Evolutionary conservation across 371 early-diverging fungal genomes (phyloP).

Genomic region (Parasitella parasitica): DNA sequence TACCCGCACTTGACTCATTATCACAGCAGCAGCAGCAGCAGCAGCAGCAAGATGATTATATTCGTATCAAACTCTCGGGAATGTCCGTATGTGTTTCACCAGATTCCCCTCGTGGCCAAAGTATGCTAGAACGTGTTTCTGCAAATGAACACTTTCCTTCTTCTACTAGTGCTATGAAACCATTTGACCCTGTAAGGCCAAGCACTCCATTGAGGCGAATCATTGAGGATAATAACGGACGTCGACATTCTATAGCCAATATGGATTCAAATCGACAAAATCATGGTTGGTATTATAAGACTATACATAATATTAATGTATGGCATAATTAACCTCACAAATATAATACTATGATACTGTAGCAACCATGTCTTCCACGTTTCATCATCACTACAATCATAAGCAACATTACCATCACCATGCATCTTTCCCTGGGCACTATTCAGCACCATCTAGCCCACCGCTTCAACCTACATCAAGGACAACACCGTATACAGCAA

Average conservation of each 20-base stretch:
- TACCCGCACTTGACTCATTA: constrained; percentile 2
- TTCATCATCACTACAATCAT: too few species aligned
- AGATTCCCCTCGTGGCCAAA: constrained; percentile 7
- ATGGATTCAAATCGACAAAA: neutral
- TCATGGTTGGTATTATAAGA: neutral
- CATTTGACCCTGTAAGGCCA: constrained; percentile 4
- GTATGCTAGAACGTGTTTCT: constrained; percentile 8
- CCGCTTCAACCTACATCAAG: constrained; percentile 1
- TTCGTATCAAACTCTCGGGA: constrained; percentile 12
- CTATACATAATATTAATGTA: neutral
- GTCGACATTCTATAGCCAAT: constrained; percentile 13
- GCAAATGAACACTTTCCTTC: constrained; percentile 1
- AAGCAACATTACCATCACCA: neutral
- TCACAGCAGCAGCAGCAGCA: neutral
- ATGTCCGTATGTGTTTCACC: constrained; percentile 17
- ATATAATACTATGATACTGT: too few species aligned
- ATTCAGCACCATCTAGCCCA: constrained; percentile 15
- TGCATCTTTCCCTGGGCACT: constrained; percentile 1
- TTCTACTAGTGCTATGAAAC: neutral
- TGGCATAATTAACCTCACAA: neutral
- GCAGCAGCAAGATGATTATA: constrained; percentile 6
- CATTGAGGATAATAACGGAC: neutral
- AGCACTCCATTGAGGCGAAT: neutral
- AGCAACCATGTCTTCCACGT: too few species aligned
- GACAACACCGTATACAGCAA: neutral